These are phyloP conservation scores for Leucosporidium scottii DNA, from an alignment of 768 basidiomycete genomes.

Conservation along the genomic window DNA sequence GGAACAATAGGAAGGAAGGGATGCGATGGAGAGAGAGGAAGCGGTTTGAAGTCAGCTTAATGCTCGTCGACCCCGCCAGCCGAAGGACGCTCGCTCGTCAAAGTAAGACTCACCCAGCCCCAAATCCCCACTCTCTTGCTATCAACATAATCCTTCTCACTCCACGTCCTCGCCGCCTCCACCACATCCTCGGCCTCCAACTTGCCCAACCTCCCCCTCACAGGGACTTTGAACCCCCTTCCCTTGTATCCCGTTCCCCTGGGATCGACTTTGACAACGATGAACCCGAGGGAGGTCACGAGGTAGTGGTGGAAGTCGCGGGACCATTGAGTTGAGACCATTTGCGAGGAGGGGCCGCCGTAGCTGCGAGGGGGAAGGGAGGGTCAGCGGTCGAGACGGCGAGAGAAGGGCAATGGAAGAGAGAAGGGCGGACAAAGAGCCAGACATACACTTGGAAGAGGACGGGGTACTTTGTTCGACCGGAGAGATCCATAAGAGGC, in stretches of 20 bases:
- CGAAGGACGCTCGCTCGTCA: not conserved
- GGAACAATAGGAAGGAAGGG: not conserved
- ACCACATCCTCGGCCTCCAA: constrained; percentile 87
- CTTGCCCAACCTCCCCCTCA: constrained; percentile 80
- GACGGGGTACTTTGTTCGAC: constrained; percentile 92
- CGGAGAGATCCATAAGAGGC: constrained; percentile 85
- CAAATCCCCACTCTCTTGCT: constrained; percentile 81
- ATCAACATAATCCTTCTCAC: not conserved
- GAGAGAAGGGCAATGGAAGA: too few species aligned
- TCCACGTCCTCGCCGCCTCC: constrained; percentile 60
- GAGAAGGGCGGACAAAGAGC: not conserved
- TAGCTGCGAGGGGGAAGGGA: constrained; percentile 50
- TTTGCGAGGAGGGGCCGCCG: constrained; percentile 81
- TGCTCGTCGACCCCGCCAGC: not conserved
- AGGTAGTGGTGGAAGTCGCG: constrained; percentile 85
- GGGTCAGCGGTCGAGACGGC: not conserved
- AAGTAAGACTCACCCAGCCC: constrained; percentile 73
- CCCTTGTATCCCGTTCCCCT: constrained; percentile 92
- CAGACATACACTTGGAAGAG: constrained; percentile 67
- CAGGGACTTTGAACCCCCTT: constrained; percentile 69
- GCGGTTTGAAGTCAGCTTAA: not conserved
- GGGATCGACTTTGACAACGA: constrained; percentile 83
- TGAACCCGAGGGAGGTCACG: constrained; percentile 69
- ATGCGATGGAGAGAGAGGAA: not conserved
- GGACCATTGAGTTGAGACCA: constrained; percentile 55